Evolutionary conservation across 73 alveolate species (phyloP).

Genomic region (Tetrahymena malaccensis): DNA sequence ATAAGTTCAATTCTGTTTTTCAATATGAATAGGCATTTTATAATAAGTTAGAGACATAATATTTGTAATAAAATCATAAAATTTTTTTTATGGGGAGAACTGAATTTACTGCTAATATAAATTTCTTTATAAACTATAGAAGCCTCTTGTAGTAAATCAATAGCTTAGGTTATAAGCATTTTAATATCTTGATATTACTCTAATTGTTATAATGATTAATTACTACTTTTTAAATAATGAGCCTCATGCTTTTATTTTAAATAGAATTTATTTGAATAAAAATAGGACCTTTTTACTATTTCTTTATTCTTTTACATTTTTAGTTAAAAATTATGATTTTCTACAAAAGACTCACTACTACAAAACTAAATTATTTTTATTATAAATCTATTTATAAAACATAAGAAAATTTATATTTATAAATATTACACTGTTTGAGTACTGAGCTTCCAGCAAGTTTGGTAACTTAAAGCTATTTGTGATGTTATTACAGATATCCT

Average conservation of each 20-base stretch:
- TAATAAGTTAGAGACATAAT: not conserved
- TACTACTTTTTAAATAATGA: too few relatives aligned
- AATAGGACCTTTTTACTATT: not conserved
- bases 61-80: not conserved
- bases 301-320: not conserved
- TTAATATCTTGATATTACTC: not conserved
- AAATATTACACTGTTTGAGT: too few relatives aligned
- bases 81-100: not conserved
- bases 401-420: too few relatives aligned
- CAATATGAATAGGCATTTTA: not conserved
- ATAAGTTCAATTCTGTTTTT: not conserved
- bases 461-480: too few relatives aligned
- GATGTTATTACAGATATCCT: too few relatives aligned
- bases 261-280: not conserved
- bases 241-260: not conserved
- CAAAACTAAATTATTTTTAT: not conserved
- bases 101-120: too few relatives aligned
- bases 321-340: too few relatives aligned
- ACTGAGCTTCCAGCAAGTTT: too few relatives aligned
- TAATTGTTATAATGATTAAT: not conserved
- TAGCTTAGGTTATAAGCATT: not conserved
- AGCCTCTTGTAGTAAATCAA: not conserved
- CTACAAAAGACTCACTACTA: not conserved
- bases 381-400: too few relatives aligned
- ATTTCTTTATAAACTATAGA: not conserved